Conservation (phyloP, 306 rosid species). For the Medicago ruthenica region DNA sequence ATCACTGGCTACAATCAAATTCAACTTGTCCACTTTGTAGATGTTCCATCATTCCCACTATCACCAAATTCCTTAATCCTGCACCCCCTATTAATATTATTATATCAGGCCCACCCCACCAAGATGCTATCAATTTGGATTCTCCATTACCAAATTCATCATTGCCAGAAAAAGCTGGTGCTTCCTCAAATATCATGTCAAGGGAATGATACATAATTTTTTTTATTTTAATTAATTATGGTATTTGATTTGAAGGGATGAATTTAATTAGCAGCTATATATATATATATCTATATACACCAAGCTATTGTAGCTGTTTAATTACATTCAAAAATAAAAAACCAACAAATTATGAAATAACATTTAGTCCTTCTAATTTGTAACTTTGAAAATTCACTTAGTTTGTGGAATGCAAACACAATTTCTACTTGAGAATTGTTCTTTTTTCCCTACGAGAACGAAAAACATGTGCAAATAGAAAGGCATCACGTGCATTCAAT, state of each 20-base stretch:
- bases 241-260: background rate
- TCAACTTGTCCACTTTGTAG: constrained; percentile 92
- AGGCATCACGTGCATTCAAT: background rate
- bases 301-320: background rate
- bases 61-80: constrained; percentile 42
- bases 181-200: constrained; percentile 33
- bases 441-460: background rate
- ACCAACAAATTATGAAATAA: background rate
- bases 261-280: background rate
- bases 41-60: constrained; percentile 67
- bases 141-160: constrained; percentile 34
- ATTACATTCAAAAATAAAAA: background rate
- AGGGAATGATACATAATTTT: constrained; percentile 28
- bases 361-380: background rate
- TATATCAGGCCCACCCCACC: constrained; percentile 42
- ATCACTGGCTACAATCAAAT: constrained; percentile 80
- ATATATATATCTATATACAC: no score
- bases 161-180: constrained; percentile 30
- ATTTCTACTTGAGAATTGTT: background rate
- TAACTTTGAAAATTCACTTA: background rate
- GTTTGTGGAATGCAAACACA: constrained; percentile 18
- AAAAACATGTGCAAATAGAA: background rate
- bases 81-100: constrained; percentile 33
- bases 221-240: background rate
- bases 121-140: constrained; percentile 31